Conservation (phyloP, 148 eudicot species). For the Silene latifolia region DNA sequence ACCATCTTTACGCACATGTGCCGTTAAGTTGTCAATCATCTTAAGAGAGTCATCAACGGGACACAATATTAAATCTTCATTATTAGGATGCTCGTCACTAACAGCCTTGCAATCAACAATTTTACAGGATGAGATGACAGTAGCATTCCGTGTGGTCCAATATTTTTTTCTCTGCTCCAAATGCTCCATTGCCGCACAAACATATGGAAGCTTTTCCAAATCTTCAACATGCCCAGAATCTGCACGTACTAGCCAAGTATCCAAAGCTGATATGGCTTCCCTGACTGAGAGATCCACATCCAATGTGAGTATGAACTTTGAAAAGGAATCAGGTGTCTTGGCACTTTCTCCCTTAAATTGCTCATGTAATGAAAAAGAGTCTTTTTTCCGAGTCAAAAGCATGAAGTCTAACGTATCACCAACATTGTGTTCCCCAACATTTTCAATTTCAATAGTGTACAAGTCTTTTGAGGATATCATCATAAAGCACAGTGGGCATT, state of each 20-base stretch:
- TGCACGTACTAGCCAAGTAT: constrained; percentile 90
- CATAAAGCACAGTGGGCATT: constrained; percentile 88
- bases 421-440: constrained; percentile 52
- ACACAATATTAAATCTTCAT: constrained; percentile 21
- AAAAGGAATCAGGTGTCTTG: constrained; percentile 50
- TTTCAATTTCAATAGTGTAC: constrained; percentile 75
- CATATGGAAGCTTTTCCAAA: constrained; percentile 90
- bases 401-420: constrained; percentile 67
- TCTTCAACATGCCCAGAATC: constrained; percentile 95
- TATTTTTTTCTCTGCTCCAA: constrained; percentile 68
- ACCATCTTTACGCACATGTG: constrained; percentile 29
- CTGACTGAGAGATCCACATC: constrained; percentile 89
- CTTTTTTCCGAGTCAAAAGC: constrained; percentile 72
- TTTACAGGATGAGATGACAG: constrained; percentile 24
- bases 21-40: constrained; percentile 22
- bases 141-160: constrained; percentile 55
- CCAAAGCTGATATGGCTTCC: constrained; percentile 72
- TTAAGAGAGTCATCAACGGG: constrained; percentile 27
- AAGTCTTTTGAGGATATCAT: constrained; percentile 80
- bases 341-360: constrained; percentile 37
- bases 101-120: constrained; percentile 21
- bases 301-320: constrained; percentile 75
- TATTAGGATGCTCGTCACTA: constrained; percentile 14
- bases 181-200: constrained; percentile 86
- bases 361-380: constrained; percentile 53